phyloP scores from a whole-genome alignment of 768 basidiomycete species.

The Coprinopsis sp. region DNA sequence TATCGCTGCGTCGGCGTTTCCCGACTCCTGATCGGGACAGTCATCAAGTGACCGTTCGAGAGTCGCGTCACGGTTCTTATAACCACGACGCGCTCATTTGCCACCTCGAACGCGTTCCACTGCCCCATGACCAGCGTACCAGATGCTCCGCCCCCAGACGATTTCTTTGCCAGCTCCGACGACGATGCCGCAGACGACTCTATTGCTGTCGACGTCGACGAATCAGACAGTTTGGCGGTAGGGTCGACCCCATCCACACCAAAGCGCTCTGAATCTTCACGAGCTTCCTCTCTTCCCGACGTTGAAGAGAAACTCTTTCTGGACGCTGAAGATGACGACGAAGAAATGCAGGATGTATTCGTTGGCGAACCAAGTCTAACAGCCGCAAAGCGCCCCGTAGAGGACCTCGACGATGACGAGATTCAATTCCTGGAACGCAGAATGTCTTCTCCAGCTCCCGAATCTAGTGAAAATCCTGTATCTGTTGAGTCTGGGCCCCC shows the following conservation, averaged over 20 bases:
- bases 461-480: constrained; percentile 17
- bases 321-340: constrained; percentile 32
- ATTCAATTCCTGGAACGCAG: constrained; percentile 15
- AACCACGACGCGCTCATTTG: no score
- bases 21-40: no score
- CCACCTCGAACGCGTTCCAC: constrained; percentile 32
- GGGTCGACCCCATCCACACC: constrained; percentile 14
- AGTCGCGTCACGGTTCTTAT: no score
- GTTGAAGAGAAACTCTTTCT: constrained; percentile 27
- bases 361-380: constrained; percentile 1
- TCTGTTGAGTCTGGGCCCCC: constrained; percentile 35
- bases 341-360: constrained; percentile 7
- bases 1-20: background rate
- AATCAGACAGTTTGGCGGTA: constrained; percentile 9
- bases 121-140: constrained; percentile 19
- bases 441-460: background rate
- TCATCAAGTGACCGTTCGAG: no score
- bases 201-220: constrained; percentile 7
- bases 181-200: constrained; percentile 32
- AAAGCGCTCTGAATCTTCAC: constrained; percentile 17
- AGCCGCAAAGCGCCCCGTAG: constrained; percentile 13
- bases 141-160: constrained; percentile 28
- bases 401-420: constrained; percentile 32
- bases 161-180: constrained; percentile 61
- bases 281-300: constrained; percentile 20